Evolutionary conservation across 2,329 filamentous ascomycete genomes (phyloP), one percentile per base, ranked within the genome.

Genomic region (Claviceps fusiformis): DNA sequence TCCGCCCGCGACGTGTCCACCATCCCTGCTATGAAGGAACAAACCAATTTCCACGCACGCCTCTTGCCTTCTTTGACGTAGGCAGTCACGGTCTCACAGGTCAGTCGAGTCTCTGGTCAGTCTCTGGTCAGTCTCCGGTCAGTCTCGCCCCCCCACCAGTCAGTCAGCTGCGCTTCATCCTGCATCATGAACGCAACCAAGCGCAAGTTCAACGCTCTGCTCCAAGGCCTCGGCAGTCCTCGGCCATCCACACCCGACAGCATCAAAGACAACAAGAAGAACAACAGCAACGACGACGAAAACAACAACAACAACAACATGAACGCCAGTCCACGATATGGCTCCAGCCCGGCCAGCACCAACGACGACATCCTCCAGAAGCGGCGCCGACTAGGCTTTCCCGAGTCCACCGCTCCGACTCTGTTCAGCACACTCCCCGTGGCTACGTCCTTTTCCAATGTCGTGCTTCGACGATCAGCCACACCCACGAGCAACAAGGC

Each of bases 181-280:
- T 52, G 50, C 43, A 72, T 57, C 59, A 87, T 90, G 75, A 87
- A 87, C 65, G 81, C 85, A 29, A 88, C 85, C n/a, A 92, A 91
- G 72, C 80, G 87, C 62, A 91, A 91, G 70, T 90, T 91, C 73
- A 86, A 90, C 69, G 79, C 80, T 63, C 76, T 90, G 17, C 75
- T 91, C 33, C 86, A 89, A 65, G 75, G 81, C 60, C 76, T 85
- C 62, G 80, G 80, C 63, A 79, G 72, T 45, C 61, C 67, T 3
- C 60, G 60, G n/a, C 52, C 59, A 7, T 52, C 57, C 15, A 48
- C 56, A 27, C 37, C 57, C 43, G 57, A 56, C n/a, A n/a, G 49
- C 58, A 24, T 24, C 24, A 2, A 2, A 3, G 24, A 24, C 24
- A 24, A 24, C 24, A 33, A 33, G 2, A 33, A 9, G 5, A 33